Evolutionary conservation across 805 yeast genomes (phyloP), one percentile per base, ranked within the genome.

Genomic region (Tetrapisispora pingtungensis): DNA sequence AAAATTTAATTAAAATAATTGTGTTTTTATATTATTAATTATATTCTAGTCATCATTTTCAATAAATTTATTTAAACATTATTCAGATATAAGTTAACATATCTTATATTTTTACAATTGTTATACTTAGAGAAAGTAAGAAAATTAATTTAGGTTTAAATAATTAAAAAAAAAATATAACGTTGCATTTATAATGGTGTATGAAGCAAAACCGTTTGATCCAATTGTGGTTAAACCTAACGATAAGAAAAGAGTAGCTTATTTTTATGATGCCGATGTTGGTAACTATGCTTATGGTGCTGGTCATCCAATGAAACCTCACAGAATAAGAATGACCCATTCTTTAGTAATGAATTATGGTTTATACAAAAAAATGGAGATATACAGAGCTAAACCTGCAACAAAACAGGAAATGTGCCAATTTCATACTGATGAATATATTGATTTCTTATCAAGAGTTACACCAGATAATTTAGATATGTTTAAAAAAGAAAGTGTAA

Each of bases 251-350:
- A 66, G 84, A 35, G 88, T 83, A 27, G 90, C 93, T 0, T 83
- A 83, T 59, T 83, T 83, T 62, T 82, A 82, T 58, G 90, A 82
- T 63, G 78, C 96, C 26, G 98, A 90, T 62, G 96, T 93, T 40
- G 97, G 97, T 31, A 93, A 93, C 68, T 90, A 90, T 66, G 95
- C 97, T 37, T 93, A 93, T 62, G 97, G 97, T 46, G 93, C 96
- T 4, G 96, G 96, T 26, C 98, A 93, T 65, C 97, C 97, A 34
- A 93, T 93, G 98, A 93, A 93, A 63, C 98, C 98, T 20, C 97
- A 90, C 65, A 80, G 98, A 61, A 88, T 93, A 69, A 83, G 97
- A 78, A 89, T 93, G 95, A 95, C 97, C 7, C 97, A 93, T 65
- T 86, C 95, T 35, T 73, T 93, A 57, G 85, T 93, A 52, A 90